phyloP scores from a whole-genome alignment of 495 filamentous ascomycete species.

The Neurospora africana region DNA sequence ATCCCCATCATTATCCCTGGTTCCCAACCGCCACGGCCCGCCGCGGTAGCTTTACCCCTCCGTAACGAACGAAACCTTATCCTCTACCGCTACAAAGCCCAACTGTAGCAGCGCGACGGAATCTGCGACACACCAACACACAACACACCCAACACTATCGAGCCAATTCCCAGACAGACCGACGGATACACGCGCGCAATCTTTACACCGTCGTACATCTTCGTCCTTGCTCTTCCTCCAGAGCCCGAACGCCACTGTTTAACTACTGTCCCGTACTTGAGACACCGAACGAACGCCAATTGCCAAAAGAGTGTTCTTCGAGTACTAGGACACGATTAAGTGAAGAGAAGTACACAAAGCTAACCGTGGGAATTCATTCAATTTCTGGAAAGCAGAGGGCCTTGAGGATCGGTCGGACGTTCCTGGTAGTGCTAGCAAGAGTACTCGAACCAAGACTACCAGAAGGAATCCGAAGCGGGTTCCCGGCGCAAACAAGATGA shows the following conservation, averaged over 20 bases:
- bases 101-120: background rate
- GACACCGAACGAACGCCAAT: background rate
- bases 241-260: background rate
- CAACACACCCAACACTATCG: background rate
- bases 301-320: background rate
- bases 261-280: background rate
- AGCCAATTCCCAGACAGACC: background rate
- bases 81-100: background rate
- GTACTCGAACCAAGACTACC: background rate
- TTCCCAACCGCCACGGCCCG: background rate
- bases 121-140: background rate
- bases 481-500: conserved; percentile 14
- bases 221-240: background rate
- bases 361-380: background rate
- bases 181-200: background rate
- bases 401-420: background rate
- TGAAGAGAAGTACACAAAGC: background rate
- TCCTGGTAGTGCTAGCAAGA: background rate
- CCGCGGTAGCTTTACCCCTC: background rate
- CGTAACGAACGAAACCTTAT: background rate
- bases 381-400: background rate
- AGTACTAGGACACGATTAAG: background rate
- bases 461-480: background rate
- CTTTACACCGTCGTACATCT: background rate
- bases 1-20: background rate